These are phyloP conservation scores for Ceratocystis ficicola DNA, from an alignment of 2,329 filamentous ascomycete species.

Conservation along the genomic window DNA sequence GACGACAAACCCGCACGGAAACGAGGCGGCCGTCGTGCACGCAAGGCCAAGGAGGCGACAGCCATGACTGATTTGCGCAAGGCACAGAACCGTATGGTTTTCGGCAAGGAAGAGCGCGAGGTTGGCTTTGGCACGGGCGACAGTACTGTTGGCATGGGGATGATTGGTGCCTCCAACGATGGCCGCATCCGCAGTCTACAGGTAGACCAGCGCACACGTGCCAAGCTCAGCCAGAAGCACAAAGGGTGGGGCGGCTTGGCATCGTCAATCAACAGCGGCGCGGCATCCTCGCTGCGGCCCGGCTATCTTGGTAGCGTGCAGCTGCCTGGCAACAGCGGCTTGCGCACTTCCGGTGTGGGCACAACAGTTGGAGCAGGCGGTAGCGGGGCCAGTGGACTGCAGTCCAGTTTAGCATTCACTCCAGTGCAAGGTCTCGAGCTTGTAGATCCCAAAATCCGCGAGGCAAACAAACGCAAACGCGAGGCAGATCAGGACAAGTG, in stretches of 20 bases:
- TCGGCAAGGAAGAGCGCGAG: slow-evolving; percentile 90
- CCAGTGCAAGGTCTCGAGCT: slow-evolving; percentile 90
- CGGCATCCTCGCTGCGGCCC: slow-evolving; percentile 52
- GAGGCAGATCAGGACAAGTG: slow-evolving; percentile 91
- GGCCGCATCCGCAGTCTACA: slow-evolving; percentile 81
- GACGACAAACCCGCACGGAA: slow-evolving; percentile 93
- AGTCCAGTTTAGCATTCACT: slow-evolving; percentile 82
- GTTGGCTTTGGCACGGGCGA: slow-evolving; percentile 82
- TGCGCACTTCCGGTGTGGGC: slow-evolving; percentile 73
- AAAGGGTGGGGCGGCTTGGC: slow-evolving; percentile 82
- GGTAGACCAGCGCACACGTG: slow-evolving; percentile 83
- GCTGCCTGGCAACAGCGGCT: slow-evolving; percentile 47
- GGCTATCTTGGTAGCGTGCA: slow-evolving; percentile 18
- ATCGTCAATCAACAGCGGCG: slow-evolving; percentile 73
- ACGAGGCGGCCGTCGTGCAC: slow-evolving; percentile 74
- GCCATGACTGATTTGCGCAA: slow-evolving; percentile 96
- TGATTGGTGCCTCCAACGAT: slow-evolving; percentile 82
- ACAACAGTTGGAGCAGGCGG: slow-evolving; percentile 44
- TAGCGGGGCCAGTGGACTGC: slow-evolving; percentile 48
- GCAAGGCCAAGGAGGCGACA: slow-evolving; percentile 91
- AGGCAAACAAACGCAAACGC: slow-evolving; percentile 76
- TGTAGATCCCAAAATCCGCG: slow-evolving; percentile 82
- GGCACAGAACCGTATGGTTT: slow-evolving; percentile 89
- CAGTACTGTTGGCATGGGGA: slow-evolving; percentile 75
- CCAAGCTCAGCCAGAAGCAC: slow-evolving; percentile 88